Evolutionary conservation across 2,329 filamentous ascomycete species (phyloP).

Genomic region (Aureobasidium sp.): DNA sequence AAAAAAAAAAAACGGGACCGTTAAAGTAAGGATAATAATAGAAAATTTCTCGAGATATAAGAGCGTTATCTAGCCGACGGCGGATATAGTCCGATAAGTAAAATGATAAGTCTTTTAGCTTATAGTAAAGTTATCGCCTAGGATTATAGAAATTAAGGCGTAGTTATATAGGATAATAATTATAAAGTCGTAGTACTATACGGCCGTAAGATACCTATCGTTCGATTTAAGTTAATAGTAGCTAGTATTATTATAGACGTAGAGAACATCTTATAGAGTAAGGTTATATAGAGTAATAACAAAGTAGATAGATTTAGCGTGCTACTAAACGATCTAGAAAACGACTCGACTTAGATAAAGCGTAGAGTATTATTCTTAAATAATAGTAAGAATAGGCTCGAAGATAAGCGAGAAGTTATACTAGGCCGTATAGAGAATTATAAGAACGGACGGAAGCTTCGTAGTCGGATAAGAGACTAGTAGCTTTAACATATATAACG

Average conservation of each 20-base stretch:
- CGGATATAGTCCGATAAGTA: constrained; percentile 19
- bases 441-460: constrained; percentile 9
- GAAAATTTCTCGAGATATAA: constrained; percentile 15
- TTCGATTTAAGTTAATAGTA: constrained; percentile 17
- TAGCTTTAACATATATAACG: neutral
- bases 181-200: constrained; percentile 17
- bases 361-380: constrained; percentile 18
- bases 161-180: constrained; percentile 16
- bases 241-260: neutral
- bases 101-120: constrained; percentile 19
- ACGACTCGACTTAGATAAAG: constrained; percentile 18
- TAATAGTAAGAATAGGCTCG: constrained; percentile 15
- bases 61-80: constrained; percentile 18
- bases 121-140: constrained; percentile 18
- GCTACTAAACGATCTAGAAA: constrained; percentile 15
- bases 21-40: constrained; percentile 15
- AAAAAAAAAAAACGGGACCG: neutral
- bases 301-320: constrained; percentile 16
- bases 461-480: neutral
- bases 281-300: constrained; percentile 16
- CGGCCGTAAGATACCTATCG: constrained; percentile 16
- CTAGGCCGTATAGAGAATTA: constrained; percentile 12
- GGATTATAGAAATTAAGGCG: constrained; percentile 17
- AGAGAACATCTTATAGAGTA: constrained; percentile 16
- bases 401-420: constrained; percentile 16